Percentiles rank a stretch among this genome's conserved stretches.
Evolutionary conservation across 257 asterid species (phyloP).

Genomic region (Nicotiana attenuata): DNA sequence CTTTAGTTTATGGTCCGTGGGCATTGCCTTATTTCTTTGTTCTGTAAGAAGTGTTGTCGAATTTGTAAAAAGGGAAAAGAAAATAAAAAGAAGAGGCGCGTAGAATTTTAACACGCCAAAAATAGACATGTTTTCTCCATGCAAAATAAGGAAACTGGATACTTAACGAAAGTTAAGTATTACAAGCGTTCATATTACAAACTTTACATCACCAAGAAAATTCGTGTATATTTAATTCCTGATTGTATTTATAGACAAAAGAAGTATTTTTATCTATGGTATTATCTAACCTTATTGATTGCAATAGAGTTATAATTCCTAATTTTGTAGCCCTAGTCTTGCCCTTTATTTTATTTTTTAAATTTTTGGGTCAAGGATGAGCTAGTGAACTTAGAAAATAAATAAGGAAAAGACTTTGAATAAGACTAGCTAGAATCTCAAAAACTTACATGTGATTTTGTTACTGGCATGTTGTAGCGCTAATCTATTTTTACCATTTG

Average conservation of each 20-base stretch:
- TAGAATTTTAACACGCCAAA: background rate
- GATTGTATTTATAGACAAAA: background rate
- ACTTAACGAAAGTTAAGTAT: background rate
- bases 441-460: background rate
- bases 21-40: background rate
- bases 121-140: background rate
- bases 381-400: background rate
- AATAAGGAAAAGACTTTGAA: background rate
- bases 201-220: background rate
- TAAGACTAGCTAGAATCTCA: background rate
- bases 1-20: background rate
- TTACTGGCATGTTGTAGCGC: background rate
- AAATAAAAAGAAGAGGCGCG: background rate
- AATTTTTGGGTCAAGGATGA: too few relatives aligned
- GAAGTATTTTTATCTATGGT: background rate
- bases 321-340: background rate
- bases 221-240: background rate
- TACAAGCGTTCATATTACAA: background rate
- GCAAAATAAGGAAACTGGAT: background rate
- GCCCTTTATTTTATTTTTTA: background rate
- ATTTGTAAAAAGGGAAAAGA: background rate
- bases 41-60: background rate
- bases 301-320: background rate
- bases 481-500: background rate
- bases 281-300: background rate